Conservation (phyloP, 2,329 filamentous ascomycete genomes). For the Talaromyces sp. region DNA sequence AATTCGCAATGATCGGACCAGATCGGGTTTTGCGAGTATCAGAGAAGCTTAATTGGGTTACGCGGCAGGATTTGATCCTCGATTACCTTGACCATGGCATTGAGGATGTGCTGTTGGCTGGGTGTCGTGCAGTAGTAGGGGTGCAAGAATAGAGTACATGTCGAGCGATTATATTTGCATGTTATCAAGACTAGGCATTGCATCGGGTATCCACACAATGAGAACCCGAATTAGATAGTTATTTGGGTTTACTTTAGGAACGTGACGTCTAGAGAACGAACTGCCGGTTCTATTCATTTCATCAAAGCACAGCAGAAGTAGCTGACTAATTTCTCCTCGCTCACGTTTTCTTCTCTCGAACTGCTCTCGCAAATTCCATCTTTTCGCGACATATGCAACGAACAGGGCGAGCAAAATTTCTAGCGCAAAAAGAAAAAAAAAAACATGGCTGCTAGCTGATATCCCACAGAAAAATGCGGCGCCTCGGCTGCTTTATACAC, state of each 20-base stretch:
- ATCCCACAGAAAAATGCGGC: conserved; percentile 38
- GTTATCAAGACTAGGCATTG: not conserved
- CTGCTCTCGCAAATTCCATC: not conserved
- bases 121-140: not conserved
- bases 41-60: not conserved
- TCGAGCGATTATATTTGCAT: not conserved
- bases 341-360: not conserved
- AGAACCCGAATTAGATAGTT: too few species aligned
- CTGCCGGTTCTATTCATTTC: not conserved
- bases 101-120: not conserved
- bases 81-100: not conserved
- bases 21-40: not conserved
- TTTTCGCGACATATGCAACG: conserved; percentile 4
- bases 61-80: not conserved
- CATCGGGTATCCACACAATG: too few species aligned
- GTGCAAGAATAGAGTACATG: not conserved
- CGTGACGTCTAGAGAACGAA: not conserved
- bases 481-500: conserved; percentile 31
- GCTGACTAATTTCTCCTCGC: not conserved
- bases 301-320: not conserved
- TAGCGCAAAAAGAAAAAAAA: too few species aligned
- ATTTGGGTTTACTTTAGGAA: not conserved
- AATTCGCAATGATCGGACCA: not conserved
- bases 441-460: conserved; percentile 26
- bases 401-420: conserved; percentile 19